These are phyloP conservation scores for Chamaecrista fasciculata DNA, from an alignment of 306 rosid genomes.

Conservation along the genomic window DNA sequence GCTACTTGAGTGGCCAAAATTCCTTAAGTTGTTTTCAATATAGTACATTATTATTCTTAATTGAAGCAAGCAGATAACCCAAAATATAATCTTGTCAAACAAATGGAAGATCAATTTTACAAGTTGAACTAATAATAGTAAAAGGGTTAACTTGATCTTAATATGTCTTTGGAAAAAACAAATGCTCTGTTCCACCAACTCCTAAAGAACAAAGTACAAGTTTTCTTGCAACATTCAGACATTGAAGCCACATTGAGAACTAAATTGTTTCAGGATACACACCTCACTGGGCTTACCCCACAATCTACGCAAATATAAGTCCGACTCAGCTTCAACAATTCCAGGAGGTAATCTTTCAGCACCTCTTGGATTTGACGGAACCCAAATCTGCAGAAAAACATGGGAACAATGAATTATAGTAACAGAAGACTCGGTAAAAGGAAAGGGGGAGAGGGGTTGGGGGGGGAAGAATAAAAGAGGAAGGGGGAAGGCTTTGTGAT, in stretches of 20 bases:
- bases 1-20: conserved; percentile 1
- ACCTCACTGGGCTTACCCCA: conserved; percentile 98
- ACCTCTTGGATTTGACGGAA: conserved; percentile 91
- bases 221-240: not conserved
- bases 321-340: conserved; percentile 78
- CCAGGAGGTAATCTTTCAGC: conserved; percentile 88
- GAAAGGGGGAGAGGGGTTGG: not conserved
- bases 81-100: conserved; percentile 2
- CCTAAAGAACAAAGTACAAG: not conserved
- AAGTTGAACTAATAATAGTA: not conserved
- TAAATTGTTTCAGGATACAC: conserved; percentile 29
- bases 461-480: too few species aligned
- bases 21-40: not conserved
- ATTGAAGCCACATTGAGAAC: not conserved
- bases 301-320: conserved; percentile 79
- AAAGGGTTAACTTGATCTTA: not conserved
- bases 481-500: not conserved
- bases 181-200: conserved; percentile 10
- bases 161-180: conserved; percentile 4
- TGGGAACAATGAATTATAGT: conserved; percentile 16
- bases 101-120: not conserved
- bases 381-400: conserved; percentile 77
- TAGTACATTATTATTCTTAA: conserved; percentile 13
- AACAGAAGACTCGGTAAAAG: not conserved
- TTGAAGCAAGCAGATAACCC: not conserved